Conservation (phyloP, 805 yeast species). For the Komagataella pastoris region DNA sequence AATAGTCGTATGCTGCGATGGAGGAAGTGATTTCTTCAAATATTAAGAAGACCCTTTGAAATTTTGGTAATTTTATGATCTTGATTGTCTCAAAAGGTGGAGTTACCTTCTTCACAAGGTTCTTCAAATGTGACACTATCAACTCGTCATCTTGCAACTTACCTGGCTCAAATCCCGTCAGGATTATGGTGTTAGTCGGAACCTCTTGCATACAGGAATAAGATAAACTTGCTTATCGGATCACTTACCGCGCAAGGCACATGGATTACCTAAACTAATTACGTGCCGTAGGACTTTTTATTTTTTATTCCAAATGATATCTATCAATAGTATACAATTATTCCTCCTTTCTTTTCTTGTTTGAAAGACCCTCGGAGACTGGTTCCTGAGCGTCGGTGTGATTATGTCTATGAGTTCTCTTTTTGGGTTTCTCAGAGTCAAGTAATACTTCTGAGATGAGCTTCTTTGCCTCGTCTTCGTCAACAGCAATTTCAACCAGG, state of each 20-base stretch:
- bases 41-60: conserved; percentile 13
- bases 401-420: not conserved
- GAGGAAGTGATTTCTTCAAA: conserved; percentile 10
- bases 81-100: conserved; percentile 8
- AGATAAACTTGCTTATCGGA: not conserved
- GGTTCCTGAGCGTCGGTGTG: not conserved
- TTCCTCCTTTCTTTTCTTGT: not conserved
- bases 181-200: not conserved
- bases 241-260: not conserved
- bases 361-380: conserved; percentile 1
- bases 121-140: conserved; percentile 8
- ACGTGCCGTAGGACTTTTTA: not conserved
- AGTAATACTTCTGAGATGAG: conserved; percentile 21
- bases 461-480: conserved; percentile 52
- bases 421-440: not conserved
- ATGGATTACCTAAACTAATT: not conserved
- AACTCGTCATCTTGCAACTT: conserved; percentile 8
- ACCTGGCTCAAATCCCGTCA: not conserved
- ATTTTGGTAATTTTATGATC: conserved; percentile 11
- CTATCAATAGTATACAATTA: not conserved
- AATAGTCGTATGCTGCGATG: not conserved
- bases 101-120: conserved; percentile 4
- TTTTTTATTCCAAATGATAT: not conserved
- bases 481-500: conserved; percentile 69
- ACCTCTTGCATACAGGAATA: conserved; percentile 1